Percentiles rank a stretch among this genome's conserved stretches.
These are phyloP conservation scores for Aspergillus hortae DNA, from an alignment of 2,329 filamentous ascomycete species.

Conservation along the genomic window DNA sequence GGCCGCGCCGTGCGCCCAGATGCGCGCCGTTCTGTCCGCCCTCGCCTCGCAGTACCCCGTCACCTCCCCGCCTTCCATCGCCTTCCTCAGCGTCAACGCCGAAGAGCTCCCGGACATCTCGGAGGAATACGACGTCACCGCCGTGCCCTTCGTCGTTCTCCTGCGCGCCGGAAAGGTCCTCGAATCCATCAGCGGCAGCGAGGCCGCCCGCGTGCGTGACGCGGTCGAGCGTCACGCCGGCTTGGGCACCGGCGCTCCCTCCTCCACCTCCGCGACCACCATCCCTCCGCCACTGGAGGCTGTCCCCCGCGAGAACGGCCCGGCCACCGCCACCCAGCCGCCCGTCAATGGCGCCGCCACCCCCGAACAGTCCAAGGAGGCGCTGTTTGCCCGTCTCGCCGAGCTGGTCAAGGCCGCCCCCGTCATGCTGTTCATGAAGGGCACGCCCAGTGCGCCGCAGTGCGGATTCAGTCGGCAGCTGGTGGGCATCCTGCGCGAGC, in stretches of 20 bases:
- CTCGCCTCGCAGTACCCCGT: slow-evolving; percentile 82
- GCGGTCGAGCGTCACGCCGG: slow-evolving; percentile 81
- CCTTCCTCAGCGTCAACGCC: slow-evolving; percentile 88
- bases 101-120: slow-evolving; percentile 91
- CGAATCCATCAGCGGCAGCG: slow-evolving; percentile 85
- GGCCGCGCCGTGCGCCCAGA: slow-evolving; percentile 94
- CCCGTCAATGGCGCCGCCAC: slow-evolving; percentile 25
- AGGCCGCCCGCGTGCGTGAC: slow-evolving; percentile 76
- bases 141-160: slow-evolving; percentile 87
- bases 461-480: slow-evolving; percentile 92
- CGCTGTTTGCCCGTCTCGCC: slow-evolving; percentile 72
- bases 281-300: slow-evolving; percentile 40
- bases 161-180: slow-evolving; percentile 71
- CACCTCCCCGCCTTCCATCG: slow-evolving; percentile 62
- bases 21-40: slow-evolving; percentile 79
- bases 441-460: slow-evolving; percentile 80
- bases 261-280: slow-evolving; percentile 29
- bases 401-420: slow-evolving; percentile 92
- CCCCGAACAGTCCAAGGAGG: slow-evolving; percentile 68
- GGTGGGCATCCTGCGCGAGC: slow-evolving; percentile 80
- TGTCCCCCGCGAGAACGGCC: slow-evolving; percentile 34
- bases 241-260: slow-evolving; percentile 26
- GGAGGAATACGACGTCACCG: slow-evolving; percentile 89
- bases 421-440: slow-evolving; percentile 99
- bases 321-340: slow-evolving; percentile 28